phyloP scores from a whole-genome alignment of 2,329 filamentous ascomycete genomes.

The Penicillium rolfsii region DNA sequence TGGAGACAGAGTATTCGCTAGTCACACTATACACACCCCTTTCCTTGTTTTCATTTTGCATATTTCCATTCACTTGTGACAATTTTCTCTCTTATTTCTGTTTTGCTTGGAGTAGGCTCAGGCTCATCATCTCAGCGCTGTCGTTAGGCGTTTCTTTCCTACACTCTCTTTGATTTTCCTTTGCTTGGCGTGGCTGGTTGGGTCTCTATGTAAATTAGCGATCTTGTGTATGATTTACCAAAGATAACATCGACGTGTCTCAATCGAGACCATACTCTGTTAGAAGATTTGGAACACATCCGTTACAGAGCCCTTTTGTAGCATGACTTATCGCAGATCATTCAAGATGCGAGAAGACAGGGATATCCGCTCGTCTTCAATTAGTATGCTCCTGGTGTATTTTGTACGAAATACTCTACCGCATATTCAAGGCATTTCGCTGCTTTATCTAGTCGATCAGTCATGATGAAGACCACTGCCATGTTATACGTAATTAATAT shows the following conservation, averaged over 20 bases:
- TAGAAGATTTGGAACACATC: background rate
- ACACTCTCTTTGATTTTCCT: background rate
- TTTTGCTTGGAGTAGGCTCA: constrained; percentile 1
- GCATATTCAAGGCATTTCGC: background rate
- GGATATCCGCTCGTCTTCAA: background rate
- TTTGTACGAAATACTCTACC: background rate
- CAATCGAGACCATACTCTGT: background rate
- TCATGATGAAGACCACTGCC: constrained; percentile 2
- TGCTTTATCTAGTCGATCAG: background rate
- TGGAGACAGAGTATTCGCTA: constrained; percentile 56
- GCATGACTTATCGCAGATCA: constrained; percentile 3
- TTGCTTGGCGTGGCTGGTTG: constrained; percentile 13
- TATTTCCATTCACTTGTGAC: constrained; percentile 10
- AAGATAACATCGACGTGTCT: constrained; percentile 1
- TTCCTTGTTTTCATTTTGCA: constrained; percentile 11
- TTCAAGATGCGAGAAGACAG: constrained; percentile 1
- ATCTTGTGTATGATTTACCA: constrained; percentile 16
- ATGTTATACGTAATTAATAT: constrained; percentile 1
- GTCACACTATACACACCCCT: background rate
- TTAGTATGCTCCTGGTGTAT: background rate
- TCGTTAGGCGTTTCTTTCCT: constrained; percentile 17
- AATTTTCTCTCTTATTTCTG: constrained; percentile 5
- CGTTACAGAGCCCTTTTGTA: background rate
- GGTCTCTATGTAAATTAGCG: constrained; percentile 25
- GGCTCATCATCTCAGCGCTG: constrained; percentile 24